A percentile compares a stretch with the other conserved stretches of the same genome.
Evolutionary conservation across 768 basidiomycete species (phyloP).

Genomic region (Pulveroboletus sp.): DNA sequence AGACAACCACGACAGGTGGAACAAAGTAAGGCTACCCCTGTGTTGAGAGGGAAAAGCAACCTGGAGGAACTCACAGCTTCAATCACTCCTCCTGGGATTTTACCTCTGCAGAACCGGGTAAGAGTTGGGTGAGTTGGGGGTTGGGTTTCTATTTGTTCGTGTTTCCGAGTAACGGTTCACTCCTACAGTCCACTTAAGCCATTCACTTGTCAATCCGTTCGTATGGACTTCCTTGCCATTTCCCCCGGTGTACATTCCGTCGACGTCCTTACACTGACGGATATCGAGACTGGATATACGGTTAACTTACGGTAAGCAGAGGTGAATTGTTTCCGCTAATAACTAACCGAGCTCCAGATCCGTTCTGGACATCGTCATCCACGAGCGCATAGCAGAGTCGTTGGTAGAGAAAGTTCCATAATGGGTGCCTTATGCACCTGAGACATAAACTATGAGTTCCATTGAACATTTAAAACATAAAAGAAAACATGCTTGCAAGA

Average conservation of each 20-base stretch:
- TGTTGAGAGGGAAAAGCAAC: constrained; percentile 13
- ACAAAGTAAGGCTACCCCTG: constrained; percentile 21
- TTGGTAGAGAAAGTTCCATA: constrained; percentile 9
- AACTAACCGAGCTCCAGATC: constrained; percentile 41
- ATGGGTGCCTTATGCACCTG: constrained; percentile 10
- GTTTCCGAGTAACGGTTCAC: constrained; percentile 1
- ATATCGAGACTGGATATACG: constrained; percentile 66
- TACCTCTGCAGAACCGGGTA: constrained; percentile 74
- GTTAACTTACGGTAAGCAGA: constrained; percentile 64
- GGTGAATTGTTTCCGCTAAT: neutral
- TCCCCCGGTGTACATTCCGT: constrained; percentile 76
- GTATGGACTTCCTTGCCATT: constrained; percentile 81
- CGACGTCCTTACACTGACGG: constrained; percentile 65
- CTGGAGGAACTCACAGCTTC: constrained; percentile 26
- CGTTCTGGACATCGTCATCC: constrained; percentile 71
- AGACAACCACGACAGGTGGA: constrained; percentile 37
- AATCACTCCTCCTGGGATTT: constrained; percentile 50
- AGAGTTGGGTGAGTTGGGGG: constrained; percentile 62
- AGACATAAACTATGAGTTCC: constrained; percentile 5
- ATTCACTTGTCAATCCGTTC: constrained; percentile 77
- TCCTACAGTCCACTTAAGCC: constrained; percentile 65
- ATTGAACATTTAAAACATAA: neutral
- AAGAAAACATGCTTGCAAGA: constrained; percentile 5
- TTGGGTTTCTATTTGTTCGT: neutral
- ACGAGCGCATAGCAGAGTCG: constrained; percentile 37